A percentile compares a stretch with the other conserved stretches of the same genome.
Evolutionary conservation across 2,329 filamentous ascomycete genomes (phyloP).

Genomic region (Myriosclerotinia scirpicola): DNA sequence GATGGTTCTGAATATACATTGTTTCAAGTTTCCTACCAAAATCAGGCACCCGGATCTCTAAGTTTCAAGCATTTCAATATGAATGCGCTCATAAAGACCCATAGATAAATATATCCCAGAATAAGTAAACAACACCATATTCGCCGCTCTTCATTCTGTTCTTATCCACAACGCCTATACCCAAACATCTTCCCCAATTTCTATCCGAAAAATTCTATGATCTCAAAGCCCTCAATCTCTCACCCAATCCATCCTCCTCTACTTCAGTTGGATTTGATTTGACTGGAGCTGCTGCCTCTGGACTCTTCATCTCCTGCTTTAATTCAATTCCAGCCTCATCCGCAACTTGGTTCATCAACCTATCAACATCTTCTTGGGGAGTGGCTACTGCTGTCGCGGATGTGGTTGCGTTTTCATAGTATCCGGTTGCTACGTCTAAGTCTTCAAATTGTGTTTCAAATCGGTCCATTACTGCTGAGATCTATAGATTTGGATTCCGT

Average conservation of each 20-base stretch:
- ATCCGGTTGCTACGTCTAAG: slow-evolving; percentile 48
- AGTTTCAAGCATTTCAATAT: slow-evolving; percentile 2
- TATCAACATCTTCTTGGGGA: slow-evolving; percentile 82
- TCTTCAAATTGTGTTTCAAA: slow-evolving; percentile 59
- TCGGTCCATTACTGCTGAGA: slow-evolving; percentile 64
- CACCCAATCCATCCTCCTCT: slow-evolving; percentile 71
- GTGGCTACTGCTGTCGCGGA: slow-evolving; percentile 73
- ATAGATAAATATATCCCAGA: slow-evolving; percentile 8
- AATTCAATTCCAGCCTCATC: slow-evolving; percentile 87
- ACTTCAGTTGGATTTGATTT: slow-evolving; percentile 70
- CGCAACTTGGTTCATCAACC: slow-evolving; percentile 79
- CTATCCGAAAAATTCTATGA: slow-evolving; percentile 1
- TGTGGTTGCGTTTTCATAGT: slow-evolving; percentile 80
- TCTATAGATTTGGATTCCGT: slow-evolving; percentile 43
- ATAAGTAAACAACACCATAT: background rate
- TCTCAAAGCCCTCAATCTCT: slow-evolving; percentile 55
- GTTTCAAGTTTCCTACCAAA: background rate
- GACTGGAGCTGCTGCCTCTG: slow-evolving; percentile 56
- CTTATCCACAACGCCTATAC: slow-evolving; percentile 17
- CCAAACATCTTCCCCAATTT: slow-evolving; percentile 7
- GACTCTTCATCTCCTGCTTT: slow-evolving; percentile 67
- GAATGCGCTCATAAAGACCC: slow-evolving; percentile 8
- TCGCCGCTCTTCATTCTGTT: slow-evolving; percentile 11
- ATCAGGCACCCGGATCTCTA: background rate
- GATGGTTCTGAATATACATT: background rate